A percentile compares a stretch with the other conserved stretches of the same genome.
These are phyloP conservation scores for Chlamydomonas schloesseri DNA, from an alignment of 139 green algal genomes.

Conservation along the genomic window DNA sequence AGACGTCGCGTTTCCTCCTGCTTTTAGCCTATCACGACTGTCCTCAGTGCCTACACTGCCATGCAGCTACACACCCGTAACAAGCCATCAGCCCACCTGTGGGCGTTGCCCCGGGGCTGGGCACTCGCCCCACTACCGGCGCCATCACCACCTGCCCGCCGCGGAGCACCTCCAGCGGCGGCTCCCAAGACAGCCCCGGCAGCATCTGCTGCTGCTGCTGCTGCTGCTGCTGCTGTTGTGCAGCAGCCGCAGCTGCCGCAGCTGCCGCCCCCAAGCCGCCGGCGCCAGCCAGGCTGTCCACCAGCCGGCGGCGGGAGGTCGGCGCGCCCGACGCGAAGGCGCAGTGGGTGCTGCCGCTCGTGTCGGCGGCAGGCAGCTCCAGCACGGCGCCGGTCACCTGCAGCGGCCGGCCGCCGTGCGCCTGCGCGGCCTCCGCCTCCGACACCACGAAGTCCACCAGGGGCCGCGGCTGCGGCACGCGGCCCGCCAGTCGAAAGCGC, in stretches of 20 bases:
- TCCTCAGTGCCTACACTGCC: too few species aligned
- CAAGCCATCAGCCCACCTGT: conserved; percentile 29
- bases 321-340: too few species aligned
- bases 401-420: background rate
- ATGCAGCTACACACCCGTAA: too few species aligned
- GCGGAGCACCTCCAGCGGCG: conserved; percentile 3
- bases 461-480: conserved; percentile 16
- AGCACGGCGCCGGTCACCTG: conserved; percentile 20
- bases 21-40: too few species aligned
- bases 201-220: too few species aligned
- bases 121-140: conserved; percentile 2
- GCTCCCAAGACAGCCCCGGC: background rate
- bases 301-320: too few species aligned
- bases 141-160: background rate
- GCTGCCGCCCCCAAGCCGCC: too few species aligned
- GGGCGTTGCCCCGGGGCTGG: background rate
- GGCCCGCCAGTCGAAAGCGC: conserved; percentile 2
- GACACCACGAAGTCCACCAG: conserved; percentile 30
- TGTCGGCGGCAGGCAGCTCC: background rate
- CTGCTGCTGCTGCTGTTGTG: too few species aligned
- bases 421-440: conserved; percentile 6
- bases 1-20: too few species aligned
- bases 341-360: too few species aligned
- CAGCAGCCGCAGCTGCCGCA: too few species aligned
- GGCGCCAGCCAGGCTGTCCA: too few species aligned